Percentiles rank a stretch among this genome's conserved stretches.
These are phyloP conservation scores for Clavispora santaluciae DNA, from an alignment of 805 yeast genomes.

Conservation along the genomic window DNA sequence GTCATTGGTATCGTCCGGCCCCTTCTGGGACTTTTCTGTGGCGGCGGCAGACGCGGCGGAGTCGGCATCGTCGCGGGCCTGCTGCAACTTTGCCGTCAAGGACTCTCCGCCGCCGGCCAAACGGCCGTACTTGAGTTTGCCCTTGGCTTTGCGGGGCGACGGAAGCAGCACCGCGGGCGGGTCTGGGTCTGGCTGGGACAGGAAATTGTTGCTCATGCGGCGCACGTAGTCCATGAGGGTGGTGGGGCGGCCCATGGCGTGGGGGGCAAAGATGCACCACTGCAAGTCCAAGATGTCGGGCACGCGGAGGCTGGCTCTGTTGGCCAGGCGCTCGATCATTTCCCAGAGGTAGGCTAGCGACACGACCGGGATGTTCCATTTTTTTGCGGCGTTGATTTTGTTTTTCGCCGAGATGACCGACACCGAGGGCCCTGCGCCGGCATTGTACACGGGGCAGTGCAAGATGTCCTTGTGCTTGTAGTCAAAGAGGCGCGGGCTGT, in stretches of 20 bases:
- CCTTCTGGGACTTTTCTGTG: no score
- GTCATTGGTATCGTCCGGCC: slow-evolving; percentile 3
- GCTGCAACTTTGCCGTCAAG: slow-evolving; percentile 11
- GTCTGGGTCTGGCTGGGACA: background rate
- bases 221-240: slow-evolving; percentile 16
- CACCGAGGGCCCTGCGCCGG: slow-evolving; percentile 22
- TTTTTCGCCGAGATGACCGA: slow-evolving; percentile 42
- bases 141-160: slow-evolving; percentile 47
- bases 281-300: slow-evolving; percentile 42
- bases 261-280: slow-evolving; percentile 58
- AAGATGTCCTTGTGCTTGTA: slow-evolving; percentile 29
- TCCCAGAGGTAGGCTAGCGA: slow-evolving; percentile 54
- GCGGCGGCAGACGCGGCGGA: no score
- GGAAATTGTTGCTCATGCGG: slow-evolving; percentile 1
- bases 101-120: slow-evolving; percentile 32
- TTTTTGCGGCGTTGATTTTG: slow-evolving; percentile 55
- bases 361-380: slow-evolving; percentile 55
- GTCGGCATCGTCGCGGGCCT: slow-evolving; percentile 7
- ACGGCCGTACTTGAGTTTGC: slow-evolving; percentile 43
- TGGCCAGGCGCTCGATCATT: slow-evolving; percentile 26
- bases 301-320: slow-evolving; percentile 15
- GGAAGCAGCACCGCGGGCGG: slow-evolving; percentile 38
- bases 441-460: slow-evolving; percentile 31
- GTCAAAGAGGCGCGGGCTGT: slow-evolving; percentile 40
- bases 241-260: slow-evolving; percentile 18